Percentiles rank a stretch among this genome's conserved stretches.
Conservation (phyloP, 2,329 filamentous ascomycete species). For the Huntiella savannae region DNA sequence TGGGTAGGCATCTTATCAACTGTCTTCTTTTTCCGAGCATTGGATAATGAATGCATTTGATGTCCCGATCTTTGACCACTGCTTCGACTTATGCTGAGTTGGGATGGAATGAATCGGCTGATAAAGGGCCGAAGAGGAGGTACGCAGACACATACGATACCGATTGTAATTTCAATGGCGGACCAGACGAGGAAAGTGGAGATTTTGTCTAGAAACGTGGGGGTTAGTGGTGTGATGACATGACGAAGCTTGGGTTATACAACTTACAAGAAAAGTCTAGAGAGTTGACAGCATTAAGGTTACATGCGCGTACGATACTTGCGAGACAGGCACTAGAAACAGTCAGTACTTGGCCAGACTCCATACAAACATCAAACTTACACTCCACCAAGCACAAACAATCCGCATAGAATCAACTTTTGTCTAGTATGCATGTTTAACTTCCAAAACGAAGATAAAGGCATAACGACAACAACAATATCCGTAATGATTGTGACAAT, state of each 20-base stretch:
- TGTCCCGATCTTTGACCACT: too few relatives aligned
- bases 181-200: conserved; percentile 17
- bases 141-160: conserved; percentile 19
- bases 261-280: conserved; percentile 17
- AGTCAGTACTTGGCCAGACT: not conserved
- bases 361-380: conserved; percentile 12
- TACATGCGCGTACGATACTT: conserved; percentile 15
- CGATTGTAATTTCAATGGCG: conserved; percentile 17
- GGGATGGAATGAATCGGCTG: conserved; percentile 3
- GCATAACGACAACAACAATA: conserved; percentile 16
- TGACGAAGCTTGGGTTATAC: too few relatives aligned
- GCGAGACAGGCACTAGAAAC: conserved; percentile 15
- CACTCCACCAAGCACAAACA: conserved; percentile 18
- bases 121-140: conserved; percentile 16
- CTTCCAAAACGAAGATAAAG: conserved; percentile 17
- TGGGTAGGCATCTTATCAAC: not conserved
- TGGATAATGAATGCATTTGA: not conserved
- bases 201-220: conserved; percentile 14
- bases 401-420: conserved; percentile 15
- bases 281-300: conserved; percentile 13
- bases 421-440: conserved; percentile 15
- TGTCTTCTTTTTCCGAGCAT: not conserved
- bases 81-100: not conserved
- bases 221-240: not conserved
- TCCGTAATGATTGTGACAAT: conserved; percentile 17